Conservation (phyloP, 805 yeast genomes). For the Candida andamanensis region DNA sequence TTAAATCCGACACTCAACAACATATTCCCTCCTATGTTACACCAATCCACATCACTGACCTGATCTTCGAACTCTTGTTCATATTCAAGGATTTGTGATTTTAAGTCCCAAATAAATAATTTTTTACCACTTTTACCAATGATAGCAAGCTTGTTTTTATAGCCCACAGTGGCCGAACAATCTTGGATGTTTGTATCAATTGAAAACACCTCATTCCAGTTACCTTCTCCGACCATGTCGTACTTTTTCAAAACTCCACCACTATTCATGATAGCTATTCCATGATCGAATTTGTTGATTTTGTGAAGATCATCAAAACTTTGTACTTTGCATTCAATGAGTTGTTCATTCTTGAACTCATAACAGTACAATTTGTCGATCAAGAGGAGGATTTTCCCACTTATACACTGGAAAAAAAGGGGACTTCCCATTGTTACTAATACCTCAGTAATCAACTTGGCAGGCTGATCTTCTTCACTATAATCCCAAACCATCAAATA, state of each 20-base stretch:
- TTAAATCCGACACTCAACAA: slow-evolving; percentile 77
- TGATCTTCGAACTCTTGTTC: slow-evolving; percentile 38
- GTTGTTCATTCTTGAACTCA: slow-evolving; percentile 33
- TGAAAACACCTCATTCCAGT: slow-evolving; percentile 49
- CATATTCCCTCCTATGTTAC: slow-evolving; percentile 40
- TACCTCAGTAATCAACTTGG: slow-evolving; percentile 16
- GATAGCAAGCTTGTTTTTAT: slow-evolving; percentile 73
- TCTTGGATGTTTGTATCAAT: slow-evolving; percentile 53
- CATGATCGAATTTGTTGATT: slow-evolving; percentile 14
- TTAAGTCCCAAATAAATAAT: slow-evolving; percentile 77
- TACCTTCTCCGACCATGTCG: slow-evolving; percentile 9
- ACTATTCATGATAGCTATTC: slow-evolving; percentile 55
- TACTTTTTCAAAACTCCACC: slow-evolving; percentile 23
- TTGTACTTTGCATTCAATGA: slow-evolving; percentile 46
- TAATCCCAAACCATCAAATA: slow-evolving; percentile 61
- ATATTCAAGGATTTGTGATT: slow-evolving; percentile 62
- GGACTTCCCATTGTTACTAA: too few species aligned
- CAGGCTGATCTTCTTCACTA: slow-evolving; percentile 25
- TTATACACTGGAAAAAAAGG: too few species aligned
- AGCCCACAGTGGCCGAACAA: slow-evolving; percentile 59
- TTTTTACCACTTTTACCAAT: slow-evolving; percentile 49
- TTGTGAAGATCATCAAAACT: too few species aligned
- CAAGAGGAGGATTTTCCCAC: too few species aligned
- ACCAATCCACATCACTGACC: slow-evolving; percentile 84
- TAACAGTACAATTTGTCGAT: slow-evolving; percentile 22